Evolutionary conservation across 192 early-diverging fungal genomes (phyloP), one percentile per base, ranked within the genome.

Genomic region (Coemansia sp.): DNA sequence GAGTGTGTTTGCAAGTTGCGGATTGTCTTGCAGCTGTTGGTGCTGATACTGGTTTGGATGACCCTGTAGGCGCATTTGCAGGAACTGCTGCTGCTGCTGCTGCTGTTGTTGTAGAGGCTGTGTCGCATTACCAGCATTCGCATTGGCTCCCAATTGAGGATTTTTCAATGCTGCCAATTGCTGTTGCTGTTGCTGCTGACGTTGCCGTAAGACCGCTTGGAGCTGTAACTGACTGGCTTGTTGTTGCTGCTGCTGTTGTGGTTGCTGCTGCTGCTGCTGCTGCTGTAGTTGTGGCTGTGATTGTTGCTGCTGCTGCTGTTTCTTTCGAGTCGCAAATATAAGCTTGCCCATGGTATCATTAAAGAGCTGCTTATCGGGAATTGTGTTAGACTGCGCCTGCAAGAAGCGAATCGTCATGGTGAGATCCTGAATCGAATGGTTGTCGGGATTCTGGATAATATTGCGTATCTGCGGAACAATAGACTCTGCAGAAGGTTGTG

Each of bases 401-500:
- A 78, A 38, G 39, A 73, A 24, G 45, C 73, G 67, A 10, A 73
- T 35, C 12, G 71, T 55, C 24, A 53, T 43, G 11, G 20, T 14
- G 12, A 78, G 39, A 2, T 78, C 77, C 62, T 60, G 68, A 4
- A 67, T 35, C 2, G 64, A 66, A 59, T 69, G 60, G 53, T 67
- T 70, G 20, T 78, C 71, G 0, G 71, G 77, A 38, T 44, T 49
- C 56, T 69, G 64, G 18, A 78, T 18, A 21, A 71, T 61, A 14
- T 71, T 72, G 21, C 64, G 67, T 23, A 78, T 11, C 21, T 67
- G 67, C 0, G 46, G 64, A 30, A 68, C 12, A 26, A 51, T n/a
- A 21, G 35, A 38, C 4, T 65, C 66, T 2, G 57, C 35, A 45
- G 43, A 60, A 12, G 18, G n/a, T 38, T 46, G 62, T 41, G 67